Conservation (phyloP, 805 yeast species). For the Kazachstania africana region DNA sequence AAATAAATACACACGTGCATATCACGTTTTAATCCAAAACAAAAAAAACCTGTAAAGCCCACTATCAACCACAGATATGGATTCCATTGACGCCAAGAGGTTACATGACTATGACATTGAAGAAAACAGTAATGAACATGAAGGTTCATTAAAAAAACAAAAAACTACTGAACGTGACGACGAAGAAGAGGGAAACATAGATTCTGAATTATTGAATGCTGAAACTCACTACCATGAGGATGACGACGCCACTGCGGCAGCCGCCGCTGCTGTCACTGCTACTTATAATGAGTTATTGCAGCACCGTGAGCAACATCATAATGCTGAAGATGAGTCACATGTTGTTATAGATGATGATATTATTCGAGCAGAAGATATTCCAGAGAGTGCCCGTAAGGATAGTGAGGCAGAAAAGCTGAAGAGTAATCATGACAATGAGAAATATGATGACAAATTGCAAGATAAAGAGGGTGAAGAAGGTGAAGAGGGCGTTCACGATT, state of each 20-base stretch:
- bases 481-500: background rate
- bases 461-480: background rate
- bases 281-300: conserved; percentile 16
- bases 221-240: conserved; percentile 3
- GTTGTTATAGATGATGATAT: background rate
- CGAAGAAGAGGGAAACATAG: conserved; percentile 20
- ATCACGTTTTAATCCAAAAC: conserved; percentile 17
- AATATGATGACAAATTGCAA: background rate
- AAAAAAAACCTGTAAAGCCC: background rate
- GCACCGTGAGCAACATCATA: conserved; percentile 9
- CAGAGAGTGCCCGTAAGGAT: background rate
- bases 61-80: background rate
- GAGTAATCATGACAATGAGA: background rate
- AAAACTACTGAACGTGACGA: background rate
- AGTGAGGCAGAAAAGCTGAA: background rate
- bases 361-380: background rate
- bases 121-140: background rate
- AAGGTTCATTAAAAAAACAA: background rate
- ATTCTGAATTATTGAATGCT: conserved; percentile 19
- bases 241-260: conserved; percentile 8
- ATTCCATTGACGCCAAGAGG: background rate
- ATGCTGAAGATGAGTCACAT: conserved; percentile 1
- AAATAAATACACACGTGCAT: conserved; percentile 18
- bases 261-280: conserved; percentile 20
- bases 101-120: background rate